Conservation (phyloP, 306 rosid genomes). For the Mucuna pruriens region DNA sequence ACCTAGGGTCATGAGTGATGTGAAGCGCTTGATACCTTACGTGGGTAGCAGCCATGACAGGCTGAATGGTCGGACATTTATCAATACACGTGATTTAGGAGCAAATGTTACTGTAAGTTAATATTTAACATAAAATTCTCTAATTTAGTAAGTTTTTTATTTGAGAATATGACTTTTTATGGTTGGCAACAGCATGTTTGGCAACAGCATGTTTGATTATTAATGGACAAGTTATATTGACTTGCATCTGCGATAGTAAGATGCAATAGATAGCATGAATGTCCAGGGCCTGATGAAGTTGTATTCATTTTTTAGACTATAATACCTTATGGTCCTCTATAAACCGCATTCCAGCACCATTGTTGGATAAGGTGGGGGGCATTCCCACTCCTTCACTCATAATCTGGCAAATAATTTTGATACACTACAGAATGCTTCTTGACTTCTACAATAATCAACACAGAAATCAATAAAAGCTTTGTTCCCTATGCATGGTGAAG, state of each 20-base stretch:
- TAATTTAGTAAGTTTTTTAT: constrained; percentile 21
- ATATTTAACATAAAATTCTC: background rate
- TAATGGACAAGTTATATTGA: constrained; percentile 6
- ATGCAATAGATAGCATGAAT: constrained; percentile 12
- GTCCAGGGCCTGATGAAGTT: background rate
- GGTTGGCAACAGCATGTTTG: constrained; percentile 7
- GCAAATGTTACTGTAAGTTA: constrained; percentile 92
- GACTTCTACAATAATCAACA: background rate
- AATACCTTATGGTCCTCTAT: constrained; percentile 5
- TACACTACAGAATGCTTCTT: background rate
- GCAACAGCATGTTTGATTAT: constrained; percentile 10
- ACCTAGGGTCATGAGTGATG: constrained; percentile 73
- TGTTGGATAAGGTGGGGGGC: background rate
- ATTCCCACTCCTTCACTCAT: constrained; percentile 5
- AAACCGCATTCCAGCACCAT: background rate
- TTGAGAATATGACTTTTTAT: constrained; percentile 25
- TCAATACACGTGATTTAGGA: constrained; percentile 74
- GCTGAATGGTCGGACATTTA: constrained; percentile 83
- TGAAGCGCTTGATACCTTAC: constrained; percentile 80
- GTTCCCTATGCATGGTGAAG: constrained; percentile 30
- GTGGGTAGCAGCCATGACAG: constrained; percentile 88
- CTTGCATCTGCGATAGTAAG: constrained; percentile 24
- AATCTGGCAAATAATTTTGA: background rate
- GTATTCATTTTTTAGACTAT: background rate
- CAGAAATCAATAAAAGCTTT: constrained; percentile 20